Evolutionary conservation across 2,329 filamentous ascomycete species (phyloP), one percentile per base, ranked within the genome.

Genomic region (Xylaria sp.): DNA sequence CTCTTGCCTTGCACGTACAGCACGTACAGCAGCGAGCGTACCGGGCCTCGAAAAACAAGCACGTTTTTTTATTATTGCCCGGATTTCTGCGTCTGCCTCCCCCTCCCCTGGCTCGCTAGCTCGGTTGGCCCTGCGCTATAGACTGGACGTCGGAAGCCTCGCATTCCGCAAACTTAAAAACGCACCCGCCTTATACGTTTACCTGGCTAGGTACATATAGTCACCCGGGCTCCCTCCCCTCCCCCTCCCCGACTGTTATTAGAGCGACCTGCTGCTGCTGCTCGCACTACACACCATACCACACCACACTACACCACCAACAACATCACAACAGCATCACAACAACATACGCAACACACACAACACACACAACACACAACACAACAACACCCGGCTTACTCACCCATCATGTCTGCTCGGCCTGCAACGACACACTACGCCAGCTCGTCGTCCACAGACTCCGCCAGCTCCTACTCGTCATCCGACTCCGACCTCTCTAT

Each of bases 401-500:
- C 37, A 34, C 34, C 26, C 62, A 64, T 44, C 43, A 69, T 69
- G 66, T 57, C 69, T 59, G 59, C 67, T 49, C 66, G 74, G 54
- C 72, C 73, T 44, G 54, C 68, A 47, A 67, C 70, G 59, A 66
- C 66, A 19, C 69, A 72, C 57, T 76, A 72, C 66, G 65, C 66
- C 53, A 73, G 71, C 68, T 67, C 70, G 7, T 74, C 74, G 4
- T 66, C 64, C 16, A 50, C 54, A 47, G 57, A 56, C 7, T 53
- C 62, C 40, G 48, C 63, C 19, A 63, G 57, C 40, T 67, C 66
- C 19, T 63, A 63, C 16, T 76, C 74, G 13, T 74, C 73, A 7
- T 71, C 74, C 57, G 75, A 76, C 63, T 77, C 76, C 38, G 75
- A 76, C 54, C 59, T 72, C 44, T 76, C 77, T 8, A 71, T 72